Conservation (phyloP, 129 eudicot genomes). For the Apium graveolens region DNA sequence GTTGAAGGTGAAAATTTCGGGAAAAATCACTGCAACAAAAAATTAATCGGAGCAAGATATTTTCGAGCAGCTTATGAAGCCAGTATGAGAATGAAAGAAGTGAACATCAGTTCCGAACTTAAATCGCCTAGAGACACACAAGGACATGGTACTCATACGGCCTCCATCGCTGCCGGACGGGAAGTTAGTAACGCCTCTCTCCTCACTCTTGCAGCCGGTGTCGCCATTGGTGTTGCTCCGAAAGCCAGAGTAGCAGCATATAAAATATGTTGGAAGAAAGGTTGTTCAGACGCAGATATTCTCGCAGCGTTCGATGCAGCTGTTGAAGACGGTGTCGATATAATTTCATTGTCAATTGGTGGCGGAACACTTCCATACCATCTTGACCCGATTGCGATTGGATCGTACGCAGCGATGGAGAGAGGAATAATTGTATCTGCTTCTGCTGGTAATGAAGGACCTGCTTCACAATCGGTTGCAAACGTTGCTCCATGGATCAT, state of each 20-base stretch:
- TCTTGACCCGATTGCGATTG: conserved; percentile 70
- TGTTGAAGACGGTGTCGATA: conserved; percentile 64
- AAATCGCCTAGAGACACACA: conserved; percentile 53
- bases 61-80: conserved; percentile 44
- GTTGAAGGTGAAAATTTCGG: conserved; percentile 50
- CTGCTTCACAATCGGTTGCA: conserved; percentile 31
- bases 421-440: conserved; percentile 72
- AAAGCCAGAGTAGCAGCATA: conserved; percentile 70
- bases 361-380: conserved; percentile 34
- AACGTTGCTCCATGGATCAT: conserved; percentile 90
- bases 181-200: conserved; percentile 49
- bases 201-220: conserved; percentile 51
- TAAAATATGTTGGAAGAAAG: conserved; percentile 58
- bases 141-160: conserved; percentile 94
- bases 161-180: conserved; percentile 77
- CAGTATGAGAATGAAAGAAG: neutral
- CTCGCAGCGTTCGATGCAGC: conserved; percentile 75
- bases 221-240: conserved; percentile 73
- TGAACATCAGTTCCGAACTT: conserved; percentile 10
- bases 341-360: conserved; percentile 67
- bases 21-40: conserved; percentile 48
- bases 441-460: conserved; percentile 81
- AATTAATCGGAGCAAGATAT: conserved; percentile 69
- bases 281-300: conserved; percentile 54
- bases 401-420: conserved; percentile 66